A percentile compares a stretch with the other conserved stretches of the same genome.
Evolutionary conservation across 2,329 filamentous ascomycete species (phyloP).

Genomic region (Pseudogymnoascus sp.): DNA sequence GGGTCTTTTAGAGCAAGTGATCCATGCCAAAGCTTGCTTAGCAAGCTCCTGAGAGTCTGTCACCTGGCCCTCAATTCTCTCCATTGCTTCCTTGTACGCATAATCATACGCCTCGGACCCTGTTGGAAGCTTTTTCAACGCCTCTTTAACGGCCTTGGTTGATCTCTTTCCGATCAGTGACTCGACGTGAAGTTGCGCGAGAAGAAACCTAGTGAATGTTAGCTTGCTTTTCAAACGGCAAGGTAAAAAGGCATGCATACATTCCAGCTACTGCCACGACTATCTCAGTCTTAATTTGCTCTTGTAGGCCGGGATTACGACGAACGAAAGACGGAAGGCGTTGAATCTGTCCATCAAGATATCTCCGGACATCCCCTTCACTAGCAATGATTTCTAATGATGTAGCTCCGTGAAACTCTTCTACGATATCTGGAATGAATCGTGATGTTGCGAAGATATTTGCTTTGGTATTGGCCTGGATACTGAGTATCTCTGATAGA

Average conservation of each 20-base stretch:
- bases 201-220: conserved; percentile 28
- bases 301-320: conserved; percentile 17
- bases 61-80: conserved; percentile 35
- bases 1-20: conserved; percentile 31
- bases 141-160: conserved; percentile 27
- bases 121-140: conserved; percentile 28
- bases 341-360: conserved; percentile 24
- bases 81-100: conserved; percentile 37
- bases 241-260: conserved; percentile 23
- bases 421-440: conserved; percentile 19
- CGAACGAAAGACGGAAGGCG: conserved; percentile 17
- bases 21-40: conserved; percentile 34
- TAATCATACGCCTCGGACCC: conserved; percentile 29
- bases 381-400: conserved; percentile 29
- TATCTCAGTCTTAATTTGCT: conserved; percentile 22
- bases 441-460: conserved; percentile 25
- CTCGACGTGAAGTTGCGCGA: conserved; percentile 33
- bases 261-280: conserved; percentile 27
- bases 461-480: conserved; percentile 12
- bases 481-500: conserved; percentile 13
- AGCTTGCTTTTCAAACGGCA: conserved; percentile 4
- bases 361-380: conserved; percentile 28
- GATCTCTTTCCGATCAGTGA: conserved; percentile 29
- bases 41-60: conserved; percentile 31
- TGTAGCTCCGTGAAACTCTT: conserved; percentile 14